Base-by-base conservation (phyloP, 2,329 filamentous ascomycete genomes). In the Setomelanomma holmii region DNA sequence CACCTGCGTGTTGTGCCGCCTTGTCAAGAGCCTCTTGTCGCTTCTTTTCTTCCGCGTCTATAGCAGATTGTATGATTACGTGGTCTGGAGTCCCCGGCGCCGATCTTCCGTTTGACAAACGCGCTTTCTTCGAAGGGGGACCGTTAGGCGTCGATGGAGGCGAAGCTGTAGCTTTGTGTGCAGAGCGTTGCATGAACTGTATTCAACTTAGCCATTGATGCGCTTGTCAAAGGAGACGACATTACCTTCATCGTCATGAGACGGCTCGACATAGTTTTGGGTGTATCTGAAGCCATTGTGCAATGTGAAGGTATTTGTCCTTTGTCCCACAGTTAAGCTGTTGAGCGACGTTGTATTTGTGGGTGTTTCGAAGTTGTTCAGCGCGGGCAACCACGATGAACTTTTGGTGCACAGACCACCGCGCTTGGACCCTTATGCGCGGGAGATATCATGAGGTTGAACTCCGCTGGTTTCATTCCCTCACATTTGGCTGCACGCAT, bases 121-220 rank as follows among this genome's bases (percentile, higher is more conserved):
- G 89, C 58, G 85, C 83, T 60, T 86, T 86, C 74, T 93, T 92
- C 12, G 83, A 66, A 1, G 79, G 75, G n/a, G 78, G 84, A 16
- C 82, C 78, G 17, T 84, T 81, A 43, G 77, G 52, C 74, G 81
- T 67, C 72, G 79, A 69, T 58, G 83, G 73, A 53, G 80, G 74
- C 3, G 79, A 78, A 67, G 76, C 27, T 56, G 76, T 71, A 4
- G 77, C 79, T 20, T 87, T 84, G 43, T 88, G 86, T 43, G 87
- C 89, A 57, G 90, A 89, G 67, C 93, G 86, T 80, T 96, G 93
- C 93, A 97, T 97, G 73, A 97, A 97, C 80, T 86, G 64, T 50
- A 19, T 23, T 24, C 2, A 34, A 46, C 27, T 66, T 33, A 63
- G 56, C 45, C 35, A 45, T 51, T 39, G 41, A 39, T 39, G 40